Evolutionary conservation across 2,329 filamentous ascomycete genomes (phyloP), one percentile per base, ranked within the genome.

Genomic region (Colletotrichum chlorophyti): DNA sequence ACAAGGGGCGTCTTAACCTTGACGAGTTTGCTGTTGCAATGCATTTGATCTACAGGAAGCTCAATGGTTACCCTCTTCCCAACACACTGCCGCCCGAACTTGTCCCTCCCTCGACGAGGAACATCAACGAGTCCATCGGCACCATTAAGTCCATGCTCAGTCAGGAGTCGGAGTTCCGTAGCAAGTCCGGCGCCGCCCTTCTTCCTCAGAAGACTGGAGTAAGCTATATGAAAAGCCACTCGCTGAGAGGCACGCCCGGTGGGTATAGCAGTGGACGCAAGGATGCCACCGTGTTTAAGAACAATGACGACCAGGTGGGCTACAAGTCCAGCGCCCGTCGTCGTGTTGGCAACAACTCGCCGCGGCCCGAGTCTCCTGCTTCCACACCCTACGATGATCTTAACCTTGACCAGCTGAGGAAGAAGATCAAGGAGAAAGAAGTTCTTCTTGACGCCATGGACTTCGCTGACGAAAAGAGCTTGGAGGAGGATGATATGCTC

Each of bases 11-110:
- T 53, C 83, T 99, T 26, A 93, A 99, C 68, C 85, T 98, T 68
- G 95, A 99, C 71, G 95, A 99, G 70, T 99, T 99, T 70, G 93
- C 95, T 8, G 94, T 99, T 49, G 93, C 93, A 9, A 99, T 99
- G 95, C 95, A 99, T 82, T 79, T 99, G 75, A 99, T 99, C 68
- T 99, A 99, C 77, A 86, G 95, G 67, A 97, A 96, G 72, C 83
- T 99, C 50, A 98, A 99, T 68, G 94, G 94, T 31, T 98, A 98
- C 69, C 93, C 94, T 2, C 83, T 98, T 27, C 95, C 95, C 14
- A 91, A 88, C 68, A 88, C 89, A 40, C 82, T 99, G 10, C 95
- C 95, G 8, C 87, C 95, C 1, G 95, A 99, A 78, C 85, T 99
- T 60, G 88, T 98, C 6, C 95, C 95, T 19, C 95, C 95, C 2